Base-by-base conservation (phyloP, 2,329 filamentous ascomycete genomes). In the Chaetoscypha palmicola region DNA sequence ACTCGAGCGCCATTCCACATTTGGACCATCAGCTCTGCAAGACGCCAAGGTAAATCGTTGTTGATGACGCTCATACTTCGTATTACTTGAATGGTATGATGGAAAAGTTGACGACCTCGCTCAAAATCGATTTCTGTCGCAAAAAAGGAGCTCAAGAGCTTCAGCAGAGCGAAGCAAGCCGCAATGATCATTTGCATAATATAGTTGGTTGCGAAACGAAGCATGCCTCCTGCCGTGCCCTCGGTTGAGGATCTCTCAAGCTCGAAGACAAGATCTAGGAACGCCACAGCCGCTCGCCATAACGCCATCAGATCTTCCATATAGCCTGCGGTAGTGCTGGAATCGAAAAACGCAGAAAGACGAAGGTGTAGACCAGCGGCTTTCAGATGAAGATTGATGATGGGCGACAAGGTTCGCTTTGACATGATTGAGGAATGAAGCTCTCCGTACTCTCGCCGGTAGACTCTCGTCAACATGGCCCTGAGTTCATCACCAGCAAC, bases 111-210 rank as follows among this genome's bases (percentile, higher is more conserved):
- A 19, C 82, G 76, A 10, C 81, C 83, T 4, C 79, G 72, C 28
- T 81, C 73, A 45, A 77, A 78, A 53, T 89, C 83, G 43, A 86
- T 78, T n/a, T 80, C 79, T 53, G 75, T 75, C 31, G 81, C 74
- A 55, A 90, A 90, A 65, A 82, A 83, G 16, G 85, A 88, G 38
- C 81, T 78, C 66, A 90, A 81, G 45, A 91, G 71, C 58, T 90
- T 91, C 49, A 90, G 72, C 37, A 92, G 68, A 1, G 84, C 81
- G 56, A 89, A 89, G 3, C 82, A 81, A 4, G 82, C 84, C 2
- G 85, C 86, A n/a, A 90, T 78, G 45, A 89, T 77, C 82, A 91
- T 90, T 63, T 91, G 86, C 60, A 88, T 81, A 41, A 91, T 77
- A 62, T 90, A 90, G 60, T 83, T 87, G 51, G 77, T 82, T 20